Conservation (phyloP, 2,329 filamentous ascomycete genomes). For the Bipolaris cookei region DNA sequence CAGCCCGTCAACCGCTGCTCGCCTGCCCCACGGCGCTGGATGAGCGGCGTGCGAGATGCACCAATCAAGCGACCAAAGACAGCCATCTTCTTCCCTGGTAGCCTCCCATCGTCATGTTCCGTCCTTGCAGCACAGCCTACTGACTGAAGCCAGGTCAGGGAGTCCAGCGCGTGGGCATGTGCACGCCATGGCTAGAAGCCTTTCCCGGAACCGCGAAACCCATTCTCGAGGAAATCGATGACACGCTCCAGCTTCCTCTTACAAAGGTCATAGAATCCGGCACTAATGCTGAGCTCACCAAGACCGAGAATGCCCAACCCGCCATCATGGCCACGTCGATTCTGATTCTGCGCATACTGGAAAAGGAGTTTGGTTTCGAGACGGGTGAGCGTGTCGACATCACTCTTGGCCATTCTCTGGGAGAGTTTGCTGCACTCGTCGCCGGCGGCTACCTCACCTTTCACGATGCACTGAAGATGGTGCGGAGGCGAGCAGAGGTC, state of each 20-base stretch:
- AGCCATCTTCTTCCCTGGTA: slow-evolving; percentile 51
- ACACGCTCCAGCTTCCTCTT: slow-evolving; percentile 74
- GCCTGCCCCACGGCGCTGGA: slow-evolving; percentile 31
- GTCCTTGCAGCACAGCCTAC: not conserved
- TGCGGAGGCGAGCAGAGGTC: slow-evolving; percentile 77
- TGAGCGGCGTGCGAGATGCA: slow-evolving; percentile 36
- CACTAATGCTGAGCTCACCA: slow-evolving; percentile 76
- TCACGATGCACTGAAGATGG: slow-evolving; percentile 76
- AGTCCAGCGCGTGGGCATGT: slow-evolving; percentile 88
- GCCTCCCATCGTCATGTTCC: not conserved
- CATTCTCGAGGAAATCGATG: slow-evolving; percentile 87
- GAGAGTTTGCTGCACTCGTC: slow-evolving; percentile 90
- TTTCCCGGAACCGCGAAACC: slow-evolving; percentile 79
- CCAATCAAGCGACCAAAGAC: slow-evolving; percentile 44
- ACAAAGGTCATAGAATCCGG: slow-evolving; percentile 80
- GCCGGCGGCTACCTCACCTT: slow-evolving; percentile 82
- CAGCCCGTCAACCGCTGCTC: slow-evolving; percentile 13
- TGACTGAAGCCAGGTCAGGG: slow-evolving; percentile 70
- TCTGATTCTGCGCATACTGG: slow-evolving; percentile 84
- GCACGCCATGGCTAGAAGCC: slow-evolving; percentile 81
- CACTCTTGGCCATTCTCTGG: slow-evolving; percentile 86
- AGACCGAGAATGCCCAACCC: slow-evolving; percentile 87
- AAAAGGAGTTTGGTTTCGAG: slow-evolving; percentile 81
- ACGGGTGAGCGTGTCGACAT: slow-evolving; percentile 75
- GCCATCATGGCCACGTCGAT: slow-evolving; percentile 96